Base-by-base conservation (phyloP, 2,329 filamentous ascomycete species). In the Fusarium euwallaceae region DNA sequence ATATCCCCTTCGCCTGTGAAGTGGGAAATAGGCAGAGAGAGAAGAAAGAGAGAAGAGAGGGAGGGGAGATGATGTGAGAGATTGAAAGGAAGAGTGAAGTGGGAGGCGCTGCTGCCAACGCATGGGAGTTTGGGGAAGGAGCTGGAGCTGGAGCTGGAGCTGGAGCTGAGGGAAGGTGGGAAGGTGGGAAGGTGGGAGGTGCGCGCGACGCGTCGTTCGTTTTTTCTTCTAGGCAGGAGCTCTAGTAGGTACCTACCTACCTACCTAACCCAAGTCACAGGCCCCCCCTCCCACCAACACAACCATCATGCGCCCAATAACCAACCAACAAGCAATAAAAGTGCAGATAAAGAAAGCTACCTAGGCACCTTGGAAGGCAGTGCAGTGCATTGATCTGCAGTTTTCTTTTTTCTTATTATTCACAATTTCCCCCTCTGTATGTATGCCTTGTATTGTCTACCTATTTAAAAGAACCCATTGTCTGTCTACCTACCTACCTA, bases 201-300 rank as follows among this genome's bases (percentile, higher is more conserved):
- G 48, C 48, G 77, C 74, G 62, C 67, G 70, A 77, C 76, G 76
- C 76, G 76, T 78, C 64, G 51, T 66, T 55, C 51, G 27, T 55
- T 55, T 55, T 55, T 55, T 55, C 51, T 55, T 61, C 45, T 60
- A 76, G 69, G 67, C 55, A 75, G 56, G 61, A 74, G 48, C 63
- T 51, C 32, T 12, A 34, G 32, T 34, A 29, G 27, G 27, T 24
- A 32, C 9, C 10, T 32, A 32, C 32, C 32, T 24, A 32, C 29
- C 32, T 32, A 32, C 32, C 32, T 34, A 34, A 39, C 55, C 53
- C 66, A 61, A 43, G 22, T 43, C 34, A 37, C 45, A 51, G 24
- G 55, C 6, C 39, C 59, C 59, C 32, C 60, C 60, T 43, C 39
- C 48, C 60, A 27, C 66, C 55, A 64, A 53, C 61, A 66, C 17